phyloP scores from a whole-genome alignment of 1,284 basidiomycete species.

The Sporisorium sorghi region DNA sequence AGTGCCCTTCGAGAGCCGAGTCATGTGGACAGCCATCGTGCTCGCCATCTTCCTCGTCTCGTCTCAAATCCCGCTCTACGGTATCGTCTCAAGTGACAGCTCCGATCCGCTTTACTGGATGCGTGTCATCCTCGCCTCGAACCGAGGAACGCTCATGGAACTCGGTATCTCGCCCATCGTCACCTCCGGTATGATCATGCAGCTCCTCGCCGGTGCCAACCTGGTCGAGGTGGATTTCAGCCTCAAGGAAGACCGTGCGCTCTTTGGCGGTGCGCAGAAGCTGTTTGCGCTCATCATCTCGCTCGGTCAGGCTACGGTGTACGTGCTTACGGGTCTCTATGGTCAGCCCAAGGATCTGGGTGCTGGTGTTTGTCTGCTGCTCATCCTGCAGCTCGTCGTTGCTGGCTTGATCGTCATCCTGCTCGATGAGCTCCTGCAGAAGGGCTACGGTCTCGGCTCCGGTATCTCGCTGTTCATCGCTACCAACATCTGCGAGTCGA shows the following conservation, averaged over 20 bases:
- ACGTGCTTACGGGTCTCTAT: slow-evolving; percentile 96
- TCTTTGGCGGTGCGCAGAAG: slow-evolving; percentile 97
- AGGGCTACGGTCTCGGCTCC: slow-evolving; percentile 97
- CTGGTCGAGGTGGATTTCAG: slow-evolving; percentile 97
- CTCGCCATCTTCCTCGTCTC: slow-evolving; percentile 69
- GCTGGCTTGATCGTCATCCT: slow-evolving; percentile 97
- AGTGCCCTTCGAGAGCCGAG: slow-evolving; percentile 68
- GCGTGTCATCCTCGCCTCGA: slow-evolving; percentile 97
- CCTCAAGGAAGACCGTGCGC: slow-evolving; percentile 93
- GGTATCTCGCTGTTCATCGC: slow-evolving; percentile 99
- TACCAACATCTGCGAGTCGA: slow-evolving; percentile 99
- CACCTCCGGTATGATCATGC: slow-evolving; percentile 98
- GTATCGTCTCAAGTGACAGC: slow-evolving; percentile 69
- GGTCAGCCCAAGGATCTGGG: slow-evolving; percentile 93
- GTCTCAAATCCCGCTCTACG: slow-evolving; percentile 69
- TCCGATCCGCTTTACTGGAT: slow-evolving; percentile 97
- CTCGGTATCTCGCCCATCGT: slow-evolving; percentile 97
- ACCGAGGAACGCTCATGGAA: slow-evolving; percentile 98
- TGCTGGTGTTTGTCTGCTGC: slow-evolving; percentile 91
- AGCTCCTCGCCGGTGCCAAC: slow-evolving; percentile 95
- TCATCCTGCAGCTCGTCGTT: slow-evolving; percentile 93
- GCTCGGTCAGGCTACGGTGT: slow-evolving; percentile 95
- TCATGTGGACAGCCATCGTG: slow-evolving; percentile 69
- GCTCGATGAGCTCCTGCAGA: slow-evolving; percentile 97
- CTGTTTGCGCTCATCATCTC: slow-evolving; percentile 96